Conservation (phyloP, 495 filamentous ascomycete species). For the Staphylotrichum tortipilum region DNA sequence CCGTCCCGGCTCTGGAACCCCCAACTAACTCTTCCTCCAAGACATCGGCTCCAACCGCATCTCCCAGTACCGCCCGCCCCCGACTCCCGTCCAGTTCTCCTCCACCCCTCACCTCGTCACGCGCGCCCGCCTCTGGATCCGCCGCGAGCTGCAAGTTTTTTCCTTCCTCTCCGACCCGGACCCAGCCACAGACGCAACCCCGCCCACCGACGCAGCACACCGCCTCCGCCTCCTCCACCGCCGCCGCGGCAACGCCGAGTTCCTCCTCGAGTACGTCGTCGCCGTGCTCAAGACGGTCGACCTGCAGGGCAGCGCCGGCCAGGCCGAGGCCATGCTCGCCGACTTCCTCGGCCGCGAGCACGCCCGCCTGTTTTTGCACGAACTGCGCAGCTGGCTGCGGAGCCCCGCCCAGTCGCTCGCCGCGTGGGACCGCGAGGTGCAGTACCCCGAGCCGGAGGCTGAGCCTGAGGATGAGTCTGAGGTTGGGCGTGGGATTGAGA, state of each 20-base stretch:
- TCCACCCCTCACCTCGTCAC: slow-evolving; percentile 60
- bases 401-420: slow-evolving; percentile 63
- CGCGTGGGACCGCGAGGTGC: slow-evolving; percentile 75
- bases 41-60: slow-evolving; percentile 65
- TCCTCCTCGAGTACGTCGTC: slow-evolving; percentile 80
- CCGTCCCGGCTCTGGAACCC: background rate
- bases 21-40: background rate
- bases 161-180: slow-evolving; percentile 47
- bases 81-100: slow-evolving; percentile 59
- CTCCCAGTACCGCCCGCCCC: slow-evolving; percentile 67
- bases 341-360: slow-evolving; percentile 79
- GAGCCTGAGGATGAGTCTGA: background rate
- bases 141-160: slow-evolving; percentile 84
- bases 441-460: slow-evolving; percentile 43
- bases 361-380: slow-evolving; percentile 74
- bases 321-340: slow-evolving; percentile 79
- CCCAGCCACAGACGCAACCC: background rate
- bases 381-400: slow-evolving; percentile 69
- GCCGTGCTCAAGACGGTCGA: slow-evolving; percentile 86
- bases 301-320: slow-evolving; percentile 66
- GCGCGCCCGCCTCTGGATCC: slow-evolving; percentile 77
- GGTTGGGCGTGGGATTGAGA: background rate
- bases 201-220: background rate
- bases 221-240: slow-evolving; percentile 19
- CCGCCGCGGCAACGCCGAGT: slow-evolving; percentile 72